A percentile compares a stretch with the other conserved stretches of the same genome.
These are phyloP conservation scores for Gynostemma pentaphyllum DNA, from an alignment of 306 rosid species.

Conservation along the genomic window DNA sequence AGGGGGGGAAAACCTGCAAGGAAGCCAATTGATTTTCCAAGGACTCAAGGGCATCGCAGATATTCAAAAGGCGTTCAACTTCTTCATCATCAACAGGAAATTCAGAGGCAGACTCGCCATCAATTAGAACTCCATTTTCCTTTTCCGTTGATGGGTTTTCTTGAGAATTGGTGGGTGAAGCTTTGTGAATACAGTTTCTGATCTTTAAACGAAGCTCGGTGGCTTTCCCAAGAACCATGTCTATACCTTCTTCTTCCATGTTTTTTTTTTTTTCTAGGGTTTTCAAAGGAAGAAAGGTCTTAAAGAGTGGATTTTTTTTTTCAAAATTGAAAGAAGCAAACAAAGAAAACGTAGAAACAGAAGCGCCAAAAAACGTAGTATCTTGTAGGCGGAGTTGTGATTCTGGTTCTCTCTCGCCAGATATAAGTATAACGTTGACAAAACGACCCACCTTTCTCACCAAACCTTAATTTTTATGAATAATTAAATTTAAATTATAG, in stretches of 20 bases:
- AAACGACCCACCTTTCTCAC: background rate
- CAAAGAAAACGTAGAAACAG: background rate
- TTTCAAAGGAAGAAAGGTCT: background rate
- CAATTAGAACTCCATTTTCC: slow-evolving; percentile 4
- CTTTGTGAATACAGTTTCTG: slow-evolving; percentile 48
- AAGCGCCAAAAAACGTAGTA: background rate
- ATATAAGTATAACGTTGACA: background rate
- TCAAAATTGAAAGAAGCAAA: no score
- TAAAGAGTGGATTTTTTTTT: background rate
- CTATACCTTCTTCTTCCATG: slow-evolving; percentile 74
- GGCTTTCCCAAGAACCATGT: slow-evolving; percentile 79
- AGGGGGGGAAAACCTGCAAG: slow-evolving; percentile 43
- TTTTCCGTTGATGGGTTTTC: slow-evolving; percentile 12
- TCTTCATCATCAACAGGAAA: slow-evolving; percentile 21
- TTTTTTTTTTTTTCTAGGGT: background rate
- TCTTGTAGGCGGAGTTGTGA: slow-evolving; percentile 4
- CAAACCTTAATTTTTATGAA: background rate
- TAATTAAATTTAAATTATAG: no score
- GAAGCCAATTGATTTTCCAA: slow-evolving; percentile 78
- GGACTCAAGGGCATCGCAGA: slow-evolving; percentile 78
- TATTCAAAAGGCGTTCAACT: slow-evolving; percentile 49
- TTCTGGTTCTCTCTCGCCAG: background rate
- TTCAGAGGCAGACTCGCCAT: slow-evolving; percentile 1
- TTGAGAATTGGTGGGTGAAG: slow-evolving; percentile 1
- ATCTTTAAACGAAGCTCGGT: slow-evolving; percentile 81